Conservation (phyloP, 805 yeast genomes). For the Wickerhamiella sorbophila region DNA sequence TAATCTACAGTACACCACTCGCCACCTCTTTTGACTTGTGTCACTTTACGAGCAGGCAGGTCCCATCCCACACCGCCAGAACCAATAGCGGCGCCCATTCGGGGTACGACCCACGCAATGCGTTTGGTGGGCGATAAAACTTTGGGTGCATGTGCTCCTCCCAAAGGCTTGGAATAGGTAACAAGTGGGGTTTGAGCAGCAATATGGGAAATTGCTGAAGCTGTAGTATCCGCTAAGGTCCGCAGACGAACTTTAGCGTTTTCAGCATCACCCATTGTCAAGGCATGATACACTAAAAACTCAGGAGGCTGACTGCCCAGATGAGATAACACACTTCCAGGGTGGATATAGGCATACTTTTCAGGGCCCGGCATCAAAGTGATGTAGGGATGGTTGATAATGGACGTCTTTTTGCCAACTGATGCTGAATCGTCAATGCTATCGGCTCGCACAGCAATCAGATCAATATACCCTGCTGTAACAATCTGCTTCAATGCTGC, state of each 20-base stretch:
- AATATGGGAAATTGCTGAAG: slow-evolving; percentile 62
- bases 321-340: slow-evolving; percentile 48
- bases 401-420: slow-evolving; percentile 37
- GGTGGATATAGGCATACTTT: slow-evolving; percentile 59
- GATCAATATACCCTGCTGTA: slow-evolving; percentile 86
- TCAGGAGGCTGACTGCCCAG: slow-evolving; percentile 62
- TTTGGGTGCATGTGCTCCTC: slow-evolving; percentile 78
- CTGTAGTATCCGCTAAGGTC: slow-evolving; percentile 61
- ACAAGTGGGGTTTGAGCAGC: slow-evolving; percentile 59
- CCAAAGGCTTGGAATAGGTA: slow-evolving; percentile 81
- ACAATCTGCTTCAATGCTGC: slow-evolving; percentile 80
- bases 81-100: slow-evolving; percentile 75
- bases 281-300: slow-evolving; percentile 56
- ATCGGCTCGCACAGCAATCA: slow-evolving; percentile 76
- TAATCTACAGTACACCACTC: slow-evolving; percentile 36
- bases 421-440: slow-evolving; percentile 46
- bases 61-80: slow-evolving; percentile 89
- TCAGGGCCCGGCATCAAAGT: slow-evolving; percentile 30
- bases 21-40: slow-evolving; percentile 52
- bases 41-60: slow-evolving; percentile 62
- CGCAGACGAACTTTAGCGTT: slow-evolving; percentile 44
- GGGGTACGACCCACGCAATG: slow-evolving; percentile 80
- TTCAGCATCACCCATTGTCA: slow-evolving; percentile 38
- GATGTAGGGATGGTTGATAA: slow-evolving; percentile 39
- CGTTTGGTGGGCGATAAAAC: slow-evolving; percentile 49